Base-by-base conservation (phyloP, 495 filamentous ascomycete species). In the Hypomontagnella submonticulosa region DNA sequence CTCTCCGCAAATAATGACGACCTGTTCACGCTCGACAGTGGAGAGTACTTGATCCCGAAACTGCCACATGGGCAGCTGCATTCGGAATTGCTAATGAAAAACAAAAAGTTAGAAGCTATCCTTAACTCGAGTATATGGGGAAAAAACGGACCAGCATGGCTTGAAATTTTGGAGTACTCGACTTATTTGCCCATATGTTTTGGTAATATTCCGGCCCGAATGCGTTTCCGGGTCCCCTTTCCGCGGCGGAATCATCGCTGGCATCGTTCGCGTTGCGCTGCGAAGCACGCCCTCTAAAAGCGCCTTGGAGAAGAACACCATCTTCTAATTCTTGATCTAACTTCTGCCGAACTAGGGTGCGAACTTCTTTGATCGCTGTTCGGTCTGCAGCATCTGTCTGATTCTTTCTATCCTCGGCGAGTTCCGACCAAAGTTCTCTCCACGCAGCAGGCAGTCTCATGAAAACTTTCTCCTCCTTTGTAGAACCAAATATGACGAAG, bases 1-100 rank as follows among this genome's bases (percentile, higher is more conserved):
- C 77, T 98, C 95, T 66, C 94, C 94, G 71, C 92, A 97, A 32
- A 97, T 84, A 54, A 98, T 97, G 5, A 94, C 84, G 4, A 94
- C 88, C 71, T 92, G 95, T 61, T 96, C 82, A 4, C 75, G 76
- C 40, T 91, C 88, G 34, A 97, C 87, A 1, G 90, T 81, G 23
- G 82, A 76, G 6, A 98, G 80, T 23, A 96, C 89, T 11, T 91
- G 84, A 10, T 90, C 78, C 60, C 88, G 89, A 75, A 93, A 97
- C 34, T 84, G 82, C 89, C 91, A 97, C 76, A 99, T 96, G 4
- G 95, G 95, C 18, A 99, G 81, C 53, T 86, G 88, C 77, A 85
- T 87, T 41, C 95, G 79, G 46, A 79, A 82, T 74, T 79, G 68
- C 79, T 79, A 44, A 30, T n/a, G n/a, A n/a, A n/a, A n/a, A n/a